Percentiles rank a stretch among this genome's conserved stretches.
Evolutionary conservation across 768 basidiomycete species (phyloP).

Genomic region (Porphyrellus cyaneotinctus): DNA sequence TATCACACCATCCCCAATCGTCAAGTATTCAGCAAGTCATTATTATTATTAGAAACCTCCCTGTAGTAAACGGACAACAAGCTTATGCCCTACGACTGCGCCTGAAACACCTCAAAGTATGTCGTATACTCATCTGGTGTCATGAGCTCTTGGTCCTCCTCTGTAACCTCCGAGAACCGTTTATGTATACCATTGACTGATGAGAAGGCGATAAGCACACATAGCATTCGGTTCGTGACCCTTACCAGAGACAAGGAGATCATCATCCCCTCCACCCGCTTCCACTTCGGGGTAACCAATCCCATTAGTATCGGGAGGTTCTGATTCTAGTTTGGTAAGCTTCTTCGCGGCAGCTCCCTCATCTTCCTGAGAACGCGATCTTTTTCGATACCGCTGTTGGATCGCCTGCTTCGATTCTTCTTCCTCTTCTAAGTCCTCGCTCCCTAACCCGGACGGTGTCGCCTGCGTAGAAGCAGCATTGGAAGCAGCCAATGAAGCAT

Average conservation of each 20-base stretch:
- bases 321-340: conserved; percentile 40
- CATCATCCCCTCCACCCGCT: conserved; percentile 34
- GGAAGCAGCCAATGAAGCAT: conserved; percentile 70
- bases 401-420: conserved; percentile 68
- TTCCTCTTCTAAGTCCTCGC: conserved; percentile 61
- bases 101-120: conserved; percentile 68
- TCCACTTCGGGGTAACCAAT: background rate
- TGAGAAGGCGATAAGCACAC: background rate
- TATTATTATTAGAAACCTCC: conserved; percentile 14
- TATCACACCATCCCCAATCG: no score
- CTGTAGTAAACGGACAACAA: conserved; percentile 5
- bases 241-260: conserved; percentile 69
- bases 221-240: background rate
- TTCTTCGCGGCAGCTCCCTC: conserved; percentile 41
- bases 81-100: conserved; percentile 27
- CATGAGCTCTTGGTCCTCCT: conserved; percentile 91
- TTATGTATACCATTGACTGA: conserved; percentile 74
- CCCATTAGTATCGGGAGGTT: conserved; percentile 20
- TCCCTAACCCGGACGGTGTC: conserved; percentile 55
- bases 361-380: conserved; percentile 65
- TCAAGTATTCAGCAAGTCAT: no score
- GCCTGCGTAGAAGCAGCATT: conserved; percentile 53
- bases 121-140: conserved; percentile 88
- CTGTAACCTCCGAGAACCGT: conserved; percentile 76
- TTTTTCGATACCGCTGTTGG: conserved; percentile 66